Evolutionary conservation across 768 basidiomycete species (phyloP).

Genomic region (Leccinum subgranulosum): DNA sequence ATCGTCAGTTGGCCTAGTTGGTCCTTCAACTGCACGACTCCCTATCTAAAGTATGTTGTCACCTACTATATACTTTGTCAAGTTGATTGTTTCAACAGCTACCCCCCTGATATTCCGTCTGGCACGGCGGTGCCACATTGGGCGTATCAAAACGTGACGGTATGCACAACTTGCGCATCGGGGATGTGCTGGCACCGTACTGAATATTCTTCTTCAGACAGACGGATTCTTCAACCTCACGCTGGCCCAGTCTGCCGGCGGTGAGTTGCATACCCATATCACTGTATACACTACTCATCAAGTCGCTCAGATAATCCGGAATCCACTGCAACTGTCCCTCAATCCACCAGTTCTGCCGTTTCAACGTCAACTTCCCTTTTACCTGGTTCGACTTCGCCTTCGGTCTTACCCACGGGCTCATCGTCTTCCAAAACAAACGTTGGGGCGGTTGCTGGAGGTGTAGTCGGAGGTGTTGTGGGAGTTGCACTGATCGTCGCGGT

Average conservation of each 20-base stretch:
- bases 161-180: slow-evolving; percentile 21
- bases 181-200: background rate
- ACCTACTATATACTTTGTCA: background rate
- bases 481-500: no score
- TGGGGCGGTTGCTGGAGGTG: no score
- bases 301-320: slow-evolving; percentile 38
- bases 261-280: no score
- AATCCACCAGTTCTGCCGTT: slow-evolving; percentile 23
- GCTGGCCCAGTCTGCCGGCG: no score
- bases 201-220: no score
- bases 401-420: slow-evolving; percentile 2
- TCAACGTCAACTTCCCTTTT: slow-evolving; percentile 15
- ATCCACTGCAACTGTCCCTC: slow-evolving; percentile 34
- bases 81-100: slow-evolving; percentile 33
- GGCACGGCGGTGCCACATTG: slow-evolving; percentile 55
- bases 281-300: background rate
- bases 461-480: no score
- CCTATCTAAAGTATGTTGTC: slow-evolving; percentile 28
- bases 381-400: slow-evolving; percentile 12
- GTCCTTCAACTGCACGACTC: slow-evolving; percentile 44
- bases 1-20: slow-evolving; percentile 48
- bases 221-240: no score
- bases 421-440: background rate
- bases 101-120: slow-evolving; percentile 44
- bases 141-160: slow-evolving; percentile 57